Percentiles rank a stretch among this genome's conserved stretches.
phyloP scores from a whole-genome alignment of 208 protist genomes.

The Trichomonas gallinae region DNA sequence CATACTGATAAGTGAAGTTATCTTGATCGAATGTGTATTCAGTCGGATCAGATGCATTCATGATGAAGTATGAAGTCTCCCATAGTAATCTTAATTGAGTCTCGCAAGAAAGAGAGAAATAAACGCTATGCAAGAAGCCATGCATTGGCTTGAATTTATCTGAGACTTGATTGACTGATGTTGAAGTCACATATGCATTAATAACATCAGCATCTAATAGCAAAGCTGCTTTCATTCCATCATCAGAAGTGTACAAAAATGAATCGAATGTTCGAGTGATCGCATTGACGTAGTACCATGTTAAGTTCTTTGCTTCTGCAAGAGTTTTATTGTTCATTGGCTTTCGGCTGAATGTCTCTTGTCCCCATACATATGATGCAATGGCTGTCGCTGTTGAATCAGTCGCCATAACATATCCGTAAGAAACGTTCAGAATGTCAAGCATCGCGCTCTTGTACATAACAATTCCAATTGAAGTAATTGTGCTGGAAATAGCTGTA shows the following conservation, averaged over 20 bases:
- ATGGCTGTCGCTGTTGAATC: neutral
- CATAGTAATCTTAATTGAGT: neutral
- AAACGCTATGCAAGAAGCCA: neutral
- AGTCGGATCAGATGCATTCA: neutral
- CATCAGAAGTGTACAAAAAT: neutral
- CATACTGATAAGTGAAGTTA: neutral
- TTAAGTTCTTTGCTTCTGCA: neutral
- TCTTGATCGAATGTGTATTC: neutral
- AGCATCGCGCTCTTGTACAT: neutral
- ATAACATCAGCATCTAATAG: neutral
- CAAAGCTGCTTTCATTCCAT: neutral
- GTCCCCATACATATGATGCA: neutral
- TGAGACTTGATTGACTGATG: neutral
- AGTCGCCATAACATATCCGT: neutral
- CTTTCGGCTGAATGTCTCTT: neutral
- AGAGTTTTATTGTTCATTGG: neutral
- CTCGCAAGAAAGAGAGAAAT: neutral
- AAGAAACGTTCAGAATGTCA: neutral
- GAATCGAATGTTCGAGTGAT: neutral
- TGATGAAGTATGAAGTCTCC: neutral
- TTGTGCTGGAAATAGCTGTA: neutral
- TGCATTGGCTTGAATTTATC: neutral
- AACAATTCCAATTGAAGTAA: neutral
- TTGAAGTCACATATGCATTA: neutral
- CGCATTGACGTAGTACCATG: neutral